Conservation (phyloP, 2,329 filamentous ascomycete genomes). For the Keithomyces neogunnii region DNA sequence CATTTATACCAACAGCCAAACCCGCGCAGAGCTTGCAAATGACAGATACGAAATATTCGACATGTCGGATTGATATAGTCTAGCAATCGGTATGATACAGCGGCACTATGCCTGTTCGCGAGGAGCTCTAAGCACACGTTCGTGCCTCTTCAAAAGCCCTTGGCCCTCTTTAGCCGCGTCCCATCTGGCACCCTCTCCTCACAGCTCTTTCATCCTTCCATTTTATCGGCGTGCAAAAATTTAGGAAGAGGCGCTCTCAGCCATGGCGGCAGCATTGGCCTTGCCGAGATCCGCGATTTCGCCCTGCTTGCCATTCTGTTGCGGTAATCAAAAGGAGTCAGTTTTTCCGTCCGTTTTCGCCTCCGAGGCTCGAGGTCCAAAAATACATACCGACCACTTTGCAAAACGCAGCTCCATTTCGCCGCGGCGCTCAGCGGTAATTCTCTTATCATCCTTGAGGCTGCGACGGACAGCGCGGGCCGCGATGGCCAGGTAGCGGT, state of each 20-base stretch:
- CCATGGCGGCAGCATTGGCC: constrained; percentile 37
- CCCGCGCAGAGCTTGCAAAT: neutral
- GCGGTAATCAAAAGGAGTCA: constrained; percentile 21
- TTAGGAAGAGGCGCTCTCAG: constrained; percentile 29
- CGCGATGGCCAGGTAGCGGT: constrained; percentile 96
- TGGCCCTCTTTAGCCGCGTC: constrained; percentile 3
- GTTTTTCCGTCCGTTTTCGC: constrained; percentile 12
- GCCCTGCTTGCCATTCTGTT: constrained; percentile 91
- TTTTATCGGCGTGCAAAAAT: constrained; percentile 1
- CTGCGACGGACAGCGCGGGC: constrained; percentile 92
- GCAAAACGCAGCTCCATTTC: constrained; percentile 83
- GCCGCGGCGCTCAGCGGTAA: constrained; percentile 80
- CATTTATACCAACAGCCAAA: neutral
- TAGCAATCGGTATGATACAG: constrained; percentile 26
- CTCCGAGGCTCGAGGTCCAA: neutral
- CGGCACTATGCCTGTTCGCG: constrained; percentile 9
- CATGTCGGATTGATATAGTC: constrained; percentile 20
- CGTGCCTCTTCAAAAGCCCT: neutral
- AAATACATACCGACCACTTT: constrained; percentile 74
- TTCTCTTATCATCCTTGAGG: constrained; percentile 89
- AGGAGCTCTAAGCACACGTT: neutral
- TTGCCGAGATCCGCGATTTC: constrained; percentile 65
- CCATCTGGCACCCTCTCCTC: neutral
- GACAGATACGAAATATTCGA: constrained; percentile 2
- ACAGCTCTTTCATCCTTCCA: neutral